phyloP scores from a whole-genome alignment of 371 early-diverging fungal species.

The Capillidium heterosporum region DNA sequence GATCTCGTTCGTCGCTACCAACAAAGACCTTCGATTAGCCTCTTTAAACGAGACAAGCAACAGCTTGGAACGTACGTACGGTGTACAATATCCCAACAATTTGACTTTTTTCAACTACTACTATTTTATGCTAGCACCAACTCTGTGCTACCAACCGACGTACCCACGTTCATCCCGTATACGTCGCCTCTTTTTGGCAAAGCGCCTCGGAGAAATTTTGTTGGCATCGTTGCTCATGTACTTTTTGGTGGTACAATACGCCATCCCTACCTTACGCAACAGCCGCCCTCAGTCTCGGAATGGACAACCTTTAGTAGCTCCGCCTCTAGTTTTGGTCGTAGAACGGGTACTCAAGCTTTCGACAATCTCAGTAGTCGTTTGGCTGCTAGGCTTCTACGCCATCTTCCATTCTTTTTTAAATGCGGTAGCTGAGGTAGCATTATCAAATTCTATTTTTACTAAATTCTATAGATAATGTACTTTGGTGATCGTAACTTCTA shows the following conservation, averaged over 20 bases:
- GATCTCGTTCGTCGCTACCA: conserved; percentile 55
- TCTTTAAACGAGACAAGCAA: conserved; percentile 13
- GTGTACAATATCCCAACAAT: conserved; percentile 54
- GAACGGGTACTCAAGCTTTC: conserved; percentile 78
- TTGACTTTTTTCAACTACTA: conserved; percentile 39
- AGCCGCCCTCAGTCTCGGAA: conserved; percentile 19
- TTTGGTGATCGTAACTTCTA: conserved; percentile 88
- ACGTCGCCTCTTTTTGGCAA: conserved; percentile 53
- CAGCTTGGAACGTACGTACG: conserved; percentile 11
- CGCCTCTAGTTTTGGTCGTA: conserved; percentile 36
- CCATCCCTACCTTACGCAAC: conserved; percentile 68
- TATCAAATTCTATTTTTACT: not conserved
- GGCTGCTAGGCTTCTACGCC: conserved; percentile 82
- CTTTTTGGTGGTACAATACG: conserved; percentile 62
- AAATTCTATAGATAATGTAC: conserved; percentile 27
- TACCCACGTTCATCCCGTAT: conserved; percentile 59
- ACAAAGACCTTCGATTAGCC: conserved; percentile 36
- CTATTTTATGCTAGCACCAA: conserved; percentile 71
- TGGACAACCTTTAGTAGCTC: conserved; percentile 36
- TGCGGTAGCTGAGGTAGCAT: conserved; percentile 44
- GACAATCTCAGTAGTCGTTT: conserved; percentile 56
- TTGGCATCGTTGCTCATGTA: conserved; percentile 55
- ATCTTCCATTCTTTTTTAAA: conserved; percentile 72
- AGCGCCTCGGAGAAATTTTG: conserved; percentile 49
- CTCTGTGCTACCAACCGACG: conserved; percentile 73